Base-by-base conservation (phyloP, 2,329 filamentous ascomycete genomes). In the Sclerotinia nivalis region DNA sequence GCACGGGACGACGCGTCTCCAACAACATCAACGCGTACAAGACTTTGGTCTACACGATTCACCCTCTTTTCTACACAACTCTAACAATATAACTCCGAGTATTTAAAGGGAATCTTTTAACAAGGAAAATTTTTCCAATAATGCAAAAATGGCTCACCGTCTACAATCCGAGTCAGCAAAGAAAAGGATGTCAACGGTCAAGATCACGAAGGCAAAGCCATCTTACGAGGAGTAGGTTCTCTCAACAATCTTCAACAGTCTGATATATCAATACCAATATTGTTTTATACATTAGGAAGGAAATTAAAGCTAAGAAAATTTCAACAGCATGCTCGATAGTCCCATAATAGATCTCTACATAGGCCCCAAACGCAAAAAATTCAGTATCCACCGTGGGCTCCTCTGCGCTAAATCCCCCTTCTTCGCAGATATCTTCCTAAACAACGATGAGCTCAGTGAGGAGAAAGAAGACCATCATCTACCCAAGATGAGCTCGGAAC, bases 271-370 rank as follows among this genome's bases (percentile, higher is more conserved):
- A 40, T 59, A 18, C 15, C 34, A 43, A 43, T 25, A 25, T 10
- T 43, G 4, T 9, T 12, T 25, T 59, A 28, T 28, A 43, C 34
- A n/a, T 25, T 4, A 25, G 28, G 13, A 3, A 25, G 7, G 3
- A 40, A 20, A 37, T n/a, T 15, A 20, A 20, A 37, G 34, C 61
- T 65, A 62, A 56, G n/a, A n/a, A 37, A 25, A 66, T 0, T n/a
- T 2, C 20, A 18, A 20, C 37, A 66, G 52, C 54, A 59, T 65
- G 52, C 20, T 55, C 25, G 66, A 66, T 5, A 52, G 52, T 18
- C 64, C 70, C 18, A 71, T 71, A 43, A 59, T 72, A 28, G 22
- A 56, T 28, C 49, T 71, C n/a, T 60, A 68, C 22, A 67, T 72
- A 34, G 71, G 69, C 4, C 66, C 66, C 28, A 71, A 69, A 50